Base-by-base conservation (phyloP, 2,329 filamentous ascomycete genomes). In the Fonsecaea monophora region DNA sequence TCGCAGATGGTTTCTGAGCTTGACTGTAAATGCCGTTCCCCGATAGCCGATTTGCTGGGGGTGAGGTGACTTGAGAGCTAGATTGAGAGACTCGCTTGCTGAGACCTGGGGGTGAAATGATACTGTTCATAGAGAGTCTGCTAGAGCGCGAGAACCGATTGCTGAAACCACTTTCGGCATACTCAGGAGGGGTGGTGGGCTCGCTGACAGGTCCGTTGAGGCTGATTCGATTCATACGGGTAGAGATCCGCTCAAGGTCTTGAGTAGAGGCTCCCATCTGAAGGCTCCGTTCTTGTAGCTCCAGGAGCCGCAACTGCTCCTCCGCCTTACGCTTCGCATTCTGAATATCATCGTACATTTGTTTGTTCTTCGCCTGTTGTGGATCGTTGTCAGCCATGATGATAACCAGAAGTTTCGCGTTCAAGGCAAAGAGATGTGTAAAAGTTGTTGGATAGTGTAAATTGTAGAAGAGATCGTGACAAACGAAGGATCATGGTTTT, bases 121-220 rank as follows among this genome's bases (percentile, higher is more conserved):
- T 84, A 81, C 92, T 95, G 42, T 93, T 94, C 68, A 91, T 91
- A 62, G 94, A 96, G 82, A 96, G 94, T 69, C 94, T 88, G 77
- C 94, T 94, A 53, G 92, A 91, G 50, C 92, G 88, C 63, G 92
- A 92, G 76, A 95, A 91, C 72, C 91, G 88, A 74, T 88, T 89
- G 64, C 91, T 89, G 74, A 96, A 94, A 53, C 89, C 90, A 68
- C 87, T 88, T 71, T 96, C 92, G 73, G 89, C 90, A 78, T 95
- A 94, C 78, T 98, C 95, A 37, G 95, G 95, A 25, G 95, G 95
- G 25, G 95, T 99, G 1, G 95, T 97, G 15, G 95, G 95, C 80
- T 98, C 94, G 73, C 92, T 97, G 77, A 96, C 92, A 74, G 94
- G 91, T 68, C 88, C 84, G 68, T 84, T 80, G 74, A 84, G 77